These are phyloP conservation scores for Aspergillus sp. DNA, from an alignment of 2,329 filamentous ascomycete genomes.

Conservation along the genomic window DNA sequence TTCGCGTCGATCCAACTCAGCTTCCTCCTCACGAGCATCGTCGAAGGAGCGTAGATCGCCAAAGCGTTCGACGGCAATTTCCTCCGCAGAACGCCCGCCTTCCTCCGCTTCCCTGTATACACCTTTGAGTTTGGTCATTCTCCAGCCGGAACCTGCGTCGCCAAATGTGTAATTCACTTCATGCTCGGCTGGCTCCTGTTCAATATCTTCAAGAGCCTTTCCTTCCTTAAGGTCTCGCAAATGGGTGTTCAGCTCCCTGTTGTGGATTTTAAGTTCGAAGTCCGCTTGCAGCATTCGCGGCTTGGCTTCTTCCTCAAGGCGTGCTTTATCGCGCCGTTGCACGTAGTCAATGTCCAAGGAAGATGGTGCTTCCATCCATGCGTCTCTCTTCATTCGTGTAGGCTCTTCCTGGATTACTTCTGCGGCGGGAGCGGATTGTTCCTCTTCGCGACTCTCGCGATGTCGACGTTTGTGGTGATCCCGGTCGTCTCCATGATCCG, in stretches of 20 bases:
- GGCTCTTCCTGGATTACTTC: slow-evolving; percentile 43
- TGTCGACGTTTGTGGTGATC: slow-evolving; percentile 53
- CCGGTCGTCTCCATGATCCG: slow-evolving; percentile 51
- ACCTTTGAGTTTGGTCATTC: slow-evolving; percentile 89
- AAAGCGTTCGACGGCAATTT: slow-evolving; percentile 78
- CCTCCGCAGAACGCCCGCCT: slow-evolving; percentile 69
- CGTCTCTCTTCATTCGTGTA: slow-evolving; percentile 65
- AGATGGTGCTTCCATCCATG: slow-evolving; percentile 92
- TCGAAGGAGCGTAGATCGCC: slow-evolving; percentile 83
- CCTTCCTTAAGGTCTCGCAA: slow-evolving; percentile 62
- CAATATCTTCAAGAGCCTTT: slow-evolving; percentile 54
- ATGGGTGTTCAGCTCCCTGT: slow-evolving; percentile 77
- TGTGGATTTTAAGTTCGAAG: slow-evolving; percentile 70
- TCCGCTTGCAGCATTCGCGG: slow-evolving; percentile 51
- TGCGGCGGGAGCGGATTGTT: slow-evolving; percentile 34
- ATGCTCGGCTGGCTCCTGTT: slow-evolving; percentile 55
- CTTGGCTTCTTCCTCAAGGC: slow-evolving; percentile 45
- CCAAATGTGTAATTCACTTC: slow-evolving; percentile 83
- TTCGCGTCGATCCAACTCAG: slow-evolving; percentile 79
- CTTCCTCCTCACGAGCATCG: slow-evolving; percentile 86
- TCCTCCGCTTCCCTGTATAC: slow-evolving; percentile 80
- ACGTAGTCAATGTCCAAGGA: slow-evolving; percentile 79
- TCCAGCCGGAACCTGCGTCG: slow-evolving; percentile 86
- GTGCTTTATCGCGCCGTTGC: slow-evolving; percentile 60
- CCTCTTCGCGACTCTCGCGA: slow-evolving; percentile 33